Conservation (phyloP, 2,329 filamentous ascomycete species). For the Aschersonia sp. region DNA sequence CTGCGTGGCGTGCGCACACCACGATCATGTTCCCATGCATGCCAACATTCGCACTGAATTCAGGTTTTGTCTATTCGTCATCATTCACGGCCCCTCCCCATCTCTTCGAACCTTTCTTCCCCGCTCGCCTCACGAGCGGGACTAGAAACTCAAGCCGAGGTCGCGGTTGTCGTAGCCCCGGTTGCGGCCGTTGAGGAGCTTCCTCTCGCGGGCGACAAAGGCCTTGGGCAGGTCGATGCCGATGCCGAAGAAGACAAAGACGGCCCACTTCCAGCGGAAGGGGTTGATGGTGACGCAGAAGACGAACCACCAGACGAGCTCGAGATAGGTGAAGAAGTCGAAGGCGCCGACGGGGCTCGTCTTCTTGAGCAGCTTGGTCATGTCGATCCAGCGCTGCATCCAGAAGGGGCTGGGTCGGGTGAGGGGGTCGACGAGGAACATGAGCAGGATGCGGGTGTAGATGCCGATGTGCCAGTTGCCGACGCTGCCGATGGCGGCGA, state of each 20-base stretch:
- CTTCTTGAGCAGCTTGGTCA: conserved; percentile 58
- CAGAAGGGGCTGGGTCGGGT: conserved; percentile 55
- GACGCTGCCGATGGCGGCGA: conserved; percentile 67
- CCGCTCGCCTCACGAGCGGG: too few species aligned
- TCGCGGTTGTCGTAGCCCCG: conserved; percentile 19
- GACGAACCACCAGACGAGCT: conserved; percentile 72
- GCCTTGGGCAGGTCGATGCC: conserved; percentile 49
- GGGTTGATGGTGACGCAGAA: conserved; percentile 71
- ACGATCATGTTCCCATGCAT: too few species aligned
- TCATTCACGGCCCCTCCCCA: too few species aligned
- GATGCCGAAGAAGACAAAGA: conserved; percentile 68
- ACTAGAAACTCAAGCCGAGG: conserved; percentile 7
- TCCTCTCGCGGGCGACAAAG: conserved; percentile 53
- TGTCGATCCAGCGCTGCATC: conserved; percentile 81
- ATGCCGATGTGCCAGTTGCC: conserved; percentile 86
- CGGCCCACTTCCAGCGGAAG: conserved; percentile 80
- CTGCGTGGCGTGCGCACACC: too few species aligned
- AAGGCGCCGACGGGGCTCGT: conserved; percentile 61
- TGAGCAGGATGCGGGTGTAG: conserved; percentile 71
- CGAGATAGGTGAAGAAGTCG: conserved; percentile 80
- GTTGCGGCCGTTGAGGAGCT: conserved; percentile 31
- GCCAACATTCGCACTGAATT: too few species aligned
- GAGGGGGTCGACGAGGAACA: conserved; percentile 71
- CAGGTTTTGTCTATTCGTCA: too few species aligned
- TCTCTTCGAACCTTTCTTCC: too few species aligned